Base-by-base conservation (phyloP, 768 basidiomycete species). In the Auricularia sp. region DNA sequence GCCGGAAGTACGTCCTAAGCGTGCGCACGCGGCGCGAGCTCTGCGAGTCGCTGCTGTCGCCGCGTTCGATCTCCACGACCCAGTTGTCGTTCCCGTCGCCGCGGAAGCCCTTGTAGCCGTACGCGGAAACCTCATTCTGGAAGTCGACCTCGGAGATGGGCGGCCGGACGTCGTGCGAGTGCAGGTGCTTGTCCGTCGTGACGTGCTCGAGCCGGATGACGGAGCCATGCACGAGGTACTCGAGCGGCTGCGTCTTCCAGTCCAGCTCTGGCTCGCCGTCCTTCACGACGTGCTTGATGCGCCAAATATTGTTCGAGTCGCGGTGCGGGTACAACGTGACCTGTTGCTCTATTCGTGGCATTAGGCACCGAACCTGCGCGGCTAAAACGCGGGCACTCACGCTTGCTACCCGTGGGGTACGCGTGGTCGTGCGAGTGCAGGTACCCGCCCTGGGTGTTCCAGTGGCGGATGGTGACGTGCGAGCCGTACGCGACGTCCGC, bases 361-460 rank as follows among this genome's bases (percentile, higher is more conserved):
- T 39, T 13, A 10, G 63, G 67, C 54, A 39, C 37, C 14, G 64
- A 1, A 45, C 29, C 39, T 29, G 29, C 37, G 37, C 33, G 14
- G 56, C 8, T 71, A 72, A 47, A 33, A 14, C 37, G 18, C 3
- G 33, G 24, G 0, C 45, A 79, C 84, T 71, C 75, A 97, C 95
- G 97, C 75, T 90, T 83, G 72, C 90, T 93, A 33, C 97, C 97
- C 39, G 80, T 82, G 0, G 96, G 97, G 71, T 96, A 99, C 62
- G 83, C 85, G 72, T 96, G 93, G 1, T 83, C 66, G 75, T 99
- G 97, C 0, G 97, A 98, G 75, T 99, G 97, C 13, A 99, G 78
- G 73, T 98, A 99, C n/a, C 97, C 97, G 34, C 97, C 97, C 75
- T 99, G 96, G 0, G 97, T 99, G 72, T 98, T 94, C 58, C 94